These are phyloP conservation scores for Lophiotrema nucula DNA, from an alignment of 495 filamentous ascomycete species.

Conservation along the genomic window DNA sequence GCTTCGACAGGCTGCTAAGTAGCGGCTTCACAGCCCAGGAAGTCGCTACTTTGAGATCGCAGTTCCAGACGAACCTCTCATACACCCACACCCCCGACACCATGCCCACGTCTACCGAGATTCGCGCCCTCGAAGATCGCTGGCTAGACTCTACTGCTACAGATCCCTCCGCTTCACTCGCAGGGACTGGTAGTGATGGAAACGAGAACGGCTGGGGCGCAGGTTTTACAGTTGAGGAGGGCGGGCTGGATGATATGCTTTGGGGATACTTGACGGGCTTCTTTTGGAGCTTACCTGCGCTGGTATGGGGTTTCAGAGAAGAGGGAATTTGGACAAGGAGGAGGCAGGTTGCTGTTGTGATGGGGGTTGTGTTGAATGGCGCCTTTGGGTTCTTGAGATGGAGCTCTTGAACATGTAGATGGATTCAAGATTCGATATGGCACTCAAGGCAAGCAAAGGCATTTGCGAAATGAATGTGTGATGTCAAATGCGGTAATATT, in stretches of 20 bases:
- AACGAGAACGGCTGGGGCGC: slow-evolving; percentile 38
- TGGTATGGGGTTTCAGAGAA: slow-evolving; percentile 81
- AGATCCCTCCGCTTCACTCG: slow-evolving; percentile 38
- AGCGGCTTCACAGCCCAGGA: slow-evolving; percentile 80
- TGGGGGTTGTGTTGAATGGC: slow-evolving; percentile 74
- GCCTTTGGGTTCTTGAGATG: slow-evolving; percentile 66
- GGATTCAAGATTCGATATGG: too few species aligned
- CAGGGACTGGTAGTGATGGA: slow-evolving; percentile 41
- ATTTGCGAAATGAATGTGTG: too few species aligned
- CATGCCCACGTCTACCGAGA: slow-evolving; percentile 65
- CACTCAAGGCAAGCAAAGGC: too few species aligned
- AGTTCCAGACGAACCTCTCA: slow-evolving; percentile 76
- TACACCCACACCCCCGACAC: slow-evolving; percentile 69
- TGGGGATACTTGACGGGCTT: slow-evolving; percentile 88
- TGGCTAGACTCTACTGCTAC: slow-evolving; percentile 81
- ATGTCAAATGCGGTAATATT: too few species aligned
- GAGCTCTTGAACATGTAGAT: slow-evolving; percentile 32
- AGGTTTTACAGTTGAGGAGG: slow-evolving; percentile 51
- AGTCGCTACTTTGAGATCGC: slow-evolving; percentile 74
- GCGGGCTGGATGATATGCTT: slow-evolving; percentile 76
- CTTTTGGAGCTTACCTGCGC: slow-evolving; percentile 85
- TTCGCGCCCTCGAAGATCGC: slow-evolving; percentile 73
- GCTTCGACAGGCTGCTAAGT: slow-evolving; percentile 82
- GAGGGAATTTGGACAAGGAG: slow-evolving; percentile 83
- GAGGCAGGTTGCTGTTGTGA: slow-evolving; percentile 77